These are phyloP conservation scores for Platismatia glauca DNA, from an alignment of 495 filamentous ascomycete species.

Conservation along the genomic window DNA sequence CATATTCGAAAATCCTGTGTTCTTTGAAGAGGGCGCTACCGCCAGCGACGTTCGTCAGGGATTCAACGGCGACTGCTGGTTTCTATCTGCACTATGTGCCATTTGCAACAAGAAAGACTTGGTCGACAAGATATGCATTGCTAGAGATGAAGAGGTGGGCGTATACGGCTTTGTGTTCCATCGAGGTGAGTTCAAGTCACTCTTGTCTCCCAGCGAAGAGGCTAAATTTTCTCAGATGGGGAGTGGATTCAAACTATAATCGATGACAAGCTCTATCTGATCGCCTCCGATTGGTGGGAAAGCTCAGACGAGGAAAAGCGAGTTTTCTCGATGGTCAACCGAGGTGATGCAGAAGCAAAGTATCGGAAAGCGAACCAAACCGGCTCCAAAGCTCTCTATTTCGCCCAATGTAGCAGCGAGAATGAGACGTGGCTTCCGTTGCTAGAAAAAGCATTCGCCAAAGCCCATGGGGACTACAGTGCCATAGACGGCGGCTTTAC, in stretches of 20 bases:
- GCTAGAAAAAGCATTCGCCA: conserved; percentile 93
- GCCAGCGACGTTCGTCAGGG: conserved; percentile 78
- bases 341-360: conserved; percentile 65
- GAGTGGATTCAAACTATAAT: conserved; percentile 90
- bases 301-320: conserved; percentile 50
- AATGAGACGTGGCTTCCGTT: conserved; percentile 95
- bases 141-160: conserved; percentile 66
- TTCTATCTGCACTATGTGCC: conserved; percentile 78
- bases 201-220: background rate
- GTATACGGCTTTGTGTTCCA: conserved; percentile 95
- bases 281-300: conserved; percentile 76
- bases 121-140: conserved; percentile 78
- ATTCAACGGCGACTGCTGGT: conserved; percentile 82
- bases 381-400: conserved; percentile 70
- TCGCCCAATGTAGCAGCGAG: conserved; percentile 72
- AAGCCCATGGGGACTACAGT: conserved; percentile 81
- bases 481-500: conserved; percentile 80
- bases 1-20: conserved; percentile 79
- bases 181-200: conserved; percentile 43
- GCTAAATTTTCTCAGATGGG: conserved; percentile 48
- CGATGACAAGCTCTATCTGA: conserved; percentile 77
- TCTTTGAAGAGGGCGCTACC: conserved; percentile 73
- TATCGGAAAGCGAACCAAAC: conserved; percentile 68
- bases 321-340: conserved; percentile 62
- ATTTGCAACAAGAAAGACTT: conserved; percentile 71